Conservation (phyloP, 2,329 filamentous ascomycete species). For the Fusarium redolens region DNA sequence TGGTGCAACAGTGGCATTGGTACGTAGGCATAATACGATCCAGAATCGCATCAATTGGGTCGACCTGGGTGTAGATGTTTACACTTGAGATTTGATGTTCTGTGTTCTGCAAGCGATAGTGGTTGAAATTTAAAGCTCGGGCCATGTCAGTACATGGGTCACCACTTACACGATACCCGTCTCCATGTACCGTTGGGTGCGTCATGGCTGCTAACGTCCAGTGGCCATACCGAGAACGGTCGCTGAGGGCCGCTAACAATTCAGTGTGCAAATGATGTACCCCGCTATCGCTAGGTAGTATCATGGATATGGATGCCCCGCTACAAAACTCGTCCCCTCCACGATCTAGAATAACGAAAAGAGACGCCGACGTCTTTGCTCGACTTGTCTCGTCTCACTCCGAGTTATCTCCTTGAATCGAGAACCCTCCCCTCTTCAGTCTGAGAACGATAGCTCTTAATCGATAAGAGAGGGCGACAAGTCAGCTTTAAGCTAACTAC, state of each 20-base stretch:
- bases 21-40: conserved; percentile 46
- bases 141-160: conserved; percentile 38
- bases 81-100: background rate
- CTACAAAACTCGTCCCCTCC: conserved; percentile 45
- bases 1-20: conserved; percentile 47
- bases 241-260: conserved; percentile 6
- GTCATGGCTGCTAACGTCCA: conserved; percentile 30
- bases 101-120: background rate
- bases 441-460: conserved; percentile 2
- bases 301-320: conserved; percentile 35
- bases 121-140: conserved; percentile 37
- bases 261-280: conserved; percentile 20
- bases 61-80: background rate
- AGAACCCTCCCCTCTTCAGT: background rate
- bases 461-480: conserved; percentile 13
- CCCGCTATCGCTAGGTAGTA: conserved; percentile 32
- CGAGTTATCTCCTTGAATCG: conserved; percentile 35
- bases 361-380: conserved; percentile 14
- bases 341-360: conserved; percentile 20
- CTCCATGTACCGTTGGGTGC: conserved; percentile 34
- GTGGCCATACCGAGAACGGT: conserved; percentile 35
- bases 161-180: conserved; percentile 32
- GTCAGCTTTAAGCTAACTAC: background rate
- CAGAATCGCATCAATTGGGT: conserved; percentile 22
- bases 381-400: conserved; percentile 12